Conservation (phyloP, 2,329 filamentous ascomycete species). For the Sporothrix dimorphospora region DNA sequence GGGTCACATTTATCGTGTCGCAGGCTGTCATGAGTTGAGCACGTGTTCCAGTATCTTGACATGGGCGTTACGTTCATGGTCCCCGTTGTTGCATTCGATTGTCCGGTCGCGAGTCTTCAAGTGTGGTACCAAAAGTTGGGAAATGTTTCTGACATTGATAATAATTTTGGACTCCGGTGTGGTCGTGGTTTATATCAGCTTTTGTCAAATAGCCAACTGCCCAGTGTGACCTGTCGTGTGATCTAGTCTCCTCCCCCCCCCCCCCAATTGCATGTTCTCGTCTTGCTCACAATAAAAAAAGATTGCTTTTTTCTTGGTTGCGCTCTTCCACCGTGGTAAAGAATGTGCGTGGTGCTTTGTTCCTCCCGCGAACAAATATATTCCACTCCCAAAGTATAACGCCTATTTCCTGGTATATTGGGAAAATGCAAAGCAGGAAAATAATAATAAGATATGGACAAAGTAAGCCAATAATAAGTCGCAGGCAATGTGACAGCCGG, state of each 20-base stretch:
- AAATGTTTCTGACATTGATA: not conserved
- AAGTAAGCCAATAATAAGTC: slow-evolving; percentile 33
- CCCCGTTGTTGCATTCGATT: not conserved
- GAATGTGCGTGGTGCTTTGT: slow-evolving; percentile 7
- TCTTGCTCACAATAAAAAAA: not conserved
- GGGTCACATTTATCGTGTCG: not conserved
- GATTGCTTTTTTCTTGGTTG: not conserved
- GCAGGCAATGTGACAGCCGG: slow-evolving; percentile 27
- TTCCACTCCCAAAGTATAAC: slow-evolving; percentile 39
- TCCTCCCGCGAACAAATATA: not conserved
- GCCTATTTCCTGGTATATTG: slow-evolving; percentile 50
- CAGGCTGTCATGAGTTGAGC: not conserved
- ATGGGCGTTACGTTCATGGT: not conserved
- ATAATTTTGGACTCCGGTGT: not conserved
- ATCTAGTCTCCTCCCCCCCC: not conserved
- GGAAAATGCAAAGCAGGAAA: slow-evolving; percentile 42
- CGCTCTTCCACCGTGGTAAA: not conserved
- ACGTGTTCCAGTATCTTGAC: not conserved
- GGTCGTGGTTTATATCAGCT: slow-evolving; percentile 1
- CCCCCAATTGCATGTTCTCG: not conserved
- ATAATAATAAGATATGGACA: slow-evolving; percentile 30
- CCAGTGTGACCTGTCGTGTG: not conserved
- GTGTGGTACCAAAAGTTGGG: not conserved
- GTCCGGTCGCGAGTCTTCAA: not conserved
- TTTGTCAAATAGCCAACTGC: not conserved